These are phyloP conservation scores for Naganishia kalamii DNA, from an alignment of 768 basidiomycete species.

Conservation along the genomic window DNA sequence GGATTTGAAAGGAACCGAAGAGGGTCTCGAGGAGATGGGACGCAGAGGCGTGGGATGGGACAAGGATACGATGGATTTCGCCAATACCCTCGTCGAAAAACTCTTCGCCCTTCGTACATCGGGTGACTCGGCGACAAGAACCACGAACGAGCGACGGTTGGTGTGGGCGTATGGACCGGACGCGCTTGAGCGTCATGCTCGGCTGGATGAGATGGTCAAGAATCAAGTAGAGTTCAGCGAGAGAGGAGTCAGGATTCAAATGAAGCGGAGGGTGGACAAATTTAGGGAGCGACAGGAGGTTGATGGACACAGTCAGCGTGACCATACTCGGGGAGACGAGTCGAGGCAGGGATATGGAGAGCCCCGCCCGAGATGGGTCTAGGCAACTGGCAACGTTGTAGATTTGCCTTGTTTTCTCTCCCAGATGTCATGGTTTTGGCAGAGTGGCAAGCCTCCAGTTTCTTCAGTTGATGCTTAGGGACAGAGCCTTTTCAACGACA, in stretches of 20 bases:
- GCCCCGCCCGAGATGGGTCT: too few relatives aligned
- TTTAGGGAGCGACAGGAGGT: background rate
- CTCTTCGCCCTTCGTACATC: constrained; percentile 1
- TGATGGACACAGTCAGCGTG: background rate
- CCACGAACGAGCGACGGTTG: background rate
- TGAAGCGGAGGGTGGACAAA: background rate
- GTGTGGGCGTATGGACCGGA: constrained; percentile 25
- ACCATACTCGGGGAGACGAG: background rate
- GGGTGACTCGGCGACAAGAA: background rate
- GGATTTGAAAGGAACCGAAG: constrained; percentile 69
- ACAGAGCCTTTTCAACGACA: too few relatives aligned
- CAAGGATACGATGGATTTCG: constrained; percentile 56
- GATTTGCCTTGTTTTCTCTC: too few relatives aligned
- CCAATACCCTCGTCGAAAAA: constrained; percentile 62
- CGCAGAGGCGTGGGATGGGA: constrained; percentile 69
- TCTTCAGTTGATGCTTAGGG: too few relatives aligned
- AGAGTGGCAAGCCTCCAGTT: too few relatives aligned
- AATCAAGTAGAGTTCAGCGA: constrained; percentile 33
- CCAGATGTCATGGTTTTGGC: too few relatives aligned
- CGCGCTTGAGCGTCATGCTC: constrained; percentile 24
- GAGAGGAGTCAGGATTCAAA: constrained; percentile 12
- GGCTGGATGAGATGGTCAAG: constrained; percentile 32
- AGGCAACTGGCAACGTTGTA: too few relatives aligned
- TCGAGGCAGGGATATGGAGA: background rate
- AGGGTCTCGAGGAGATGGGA: constrained; percentile 72